Base-by-base conservation (phyloP, 1,139 yeast species). In the Pichia sp. region DNA sequence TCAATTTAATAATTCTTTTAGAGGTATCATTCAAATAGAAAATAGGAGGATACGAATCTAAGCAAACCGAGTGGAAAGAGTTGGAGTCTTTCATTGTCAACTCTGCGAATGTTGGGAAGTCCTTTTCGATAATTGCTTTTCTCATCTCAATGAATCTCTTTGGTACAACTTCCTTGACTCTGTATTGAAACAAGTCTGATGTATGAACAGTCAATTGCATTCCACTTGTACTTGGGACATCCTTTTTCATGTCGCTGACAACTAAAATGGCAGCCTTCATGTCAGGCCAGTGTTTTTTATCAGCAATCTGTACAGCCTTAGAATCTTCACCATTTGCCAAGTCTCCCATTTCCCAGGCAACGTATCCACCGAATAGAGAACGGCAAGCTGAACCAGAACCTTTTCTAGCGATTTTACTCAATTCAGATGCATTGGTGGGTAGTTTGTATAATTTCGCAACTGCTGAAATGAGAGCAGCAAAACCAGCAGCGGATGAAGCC, bases 361-460 rank as follows among this genome's bases (percentile, higher is more conserved):
- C 99, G 69, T 84, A 93, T 7, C 99, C 99, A 49, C 99, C 99
- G 71, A 89, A 90, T 57, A 93, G 76, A 12, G 98, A 93, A 71
- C 99, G 81, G 72, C 99, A 93, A 9, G 99, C 99, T 14, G 97
- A 90, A 2, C 99, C 99, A 16, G 97, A 90, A 24, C 99, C 99
- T 72, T 91, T 93, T 72, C 99, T 84, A 16, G 99, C 99, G 65
- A 93, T 85, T 66, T 86, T 87, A 60, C 97, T 88, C 60, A 95
- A 79, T 64, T 91, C 97, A 27, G 95, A 87, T 68, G 81, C 77
- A 58, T 86, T 80, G 64, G 87, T 87, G 20, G 96, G 96, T 58
- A 95, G 81, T 70, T 87, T 71, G 72, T 83, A 93, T 58, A 93
- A 77, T 66, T 80, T 80, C 29, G 99, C 92, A 66, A 93, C 82